These are phyloP conservation scores for Oenanthe javanica DNA, from an alignment of 140 eudicot genomes.

Conservation along the genomic window DNA sequence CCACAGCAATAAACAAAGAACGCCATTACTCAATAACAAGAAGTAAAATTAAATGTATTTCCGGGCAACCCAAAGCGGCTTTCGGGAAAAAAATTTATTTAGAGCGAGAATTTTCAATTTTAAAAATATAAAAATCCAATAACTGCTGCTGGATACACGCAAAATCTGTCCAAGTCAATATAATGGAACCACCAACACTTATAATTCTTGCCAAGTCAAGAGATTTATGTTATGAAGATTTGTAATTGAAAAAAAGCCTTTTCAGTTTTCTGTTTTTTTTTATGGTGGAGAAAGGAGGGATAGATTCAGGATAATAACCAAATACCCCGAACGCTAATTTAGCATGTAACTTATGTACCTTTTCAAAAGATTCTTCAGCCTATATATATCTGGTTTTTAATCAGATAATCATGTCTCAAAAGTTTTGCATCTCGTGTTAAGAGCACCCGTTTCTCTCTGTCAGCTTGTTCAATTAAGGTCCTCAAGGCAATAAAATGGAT, in stretches of 20 bases:
- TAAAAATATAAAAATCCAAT: not conserved
- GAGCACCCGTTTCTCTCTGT: constrained; percentile 78
- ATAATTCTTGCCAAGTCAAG: not conserved
- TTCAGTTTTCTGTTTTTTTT: not conserved
- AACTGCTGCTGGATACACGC: not conserved
- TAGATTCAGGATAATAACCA: too few species aligned
- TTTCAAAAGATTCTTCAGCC: constrained; percentile 67
- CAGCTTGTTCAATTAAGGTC: constrained; percentile 79
- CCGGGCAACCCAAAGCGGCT: not conserved
- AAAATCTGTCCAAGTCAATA: not conserved
- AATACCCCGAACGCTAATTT: too few species aligned
- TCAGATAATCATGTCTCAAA: constrained; percentile 66
- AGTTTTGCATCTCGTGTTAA: constrained; percentile 92
- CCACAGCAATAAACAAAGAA: not conserved
- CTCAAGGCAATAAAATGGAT: constrained; percentile 29
- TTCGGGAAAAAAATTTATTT: not conserved
- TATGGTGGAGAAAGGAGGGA: not conserved
- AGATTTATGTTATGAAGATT: not conserved
- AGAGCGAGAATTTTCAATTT: not conserved
- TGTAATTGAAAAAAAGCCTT: not conserved
- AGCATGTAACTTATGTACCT: constrained; percentile 35
- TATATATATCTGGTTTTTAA: constrained; percentile 71
- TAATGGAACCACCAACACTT: not conserved
- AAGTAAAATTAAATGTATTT: not conserved
- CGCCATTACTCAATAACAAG: not conserved